A percentile compares a stretch with the other conserved stretches of the same genome.
Conservation (phyloP, 2,329 filamentous ascomycete genomes). For the Hypoxylon rubiginosum region DNA sequence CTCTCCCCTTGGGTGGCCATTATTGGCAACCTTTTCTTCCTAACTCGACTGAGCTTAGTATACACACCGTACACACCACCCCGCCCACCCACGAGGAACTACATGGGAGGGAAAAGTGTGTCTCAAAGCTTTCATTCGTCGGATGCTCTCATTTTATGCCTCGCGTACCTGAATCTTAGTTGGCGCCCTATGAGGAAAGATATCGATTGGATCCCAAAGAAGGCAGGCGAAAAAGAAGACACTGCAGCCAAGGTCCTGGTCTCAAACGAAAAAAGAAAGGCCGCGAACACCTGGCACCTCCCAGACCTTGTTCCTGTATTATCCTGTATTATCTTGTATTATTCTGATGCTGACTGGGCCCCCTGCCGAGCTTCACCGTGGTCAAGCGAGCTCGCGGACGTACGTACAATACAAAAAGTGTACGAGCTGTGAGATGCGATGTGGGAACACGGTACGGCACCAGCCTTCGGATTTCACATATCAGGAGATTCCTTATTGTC, state of each 20-base stretch:
- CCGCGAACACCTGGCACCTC: slow-evolving; percentile 48
- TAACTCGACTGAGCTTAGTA: slow-evolving; percentile 39
- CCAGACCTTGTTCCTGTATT: slow-evolving; percentile 40
- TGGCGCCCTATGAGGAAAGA: slow-evolving; percentile 29
- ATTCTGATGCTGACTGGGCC: slow-evolving; percentile 26
- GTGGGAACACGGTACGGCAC: slow-evolving; percentile 1
- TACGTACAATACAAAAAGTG: background rate
- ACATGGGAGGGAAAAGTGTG: slow-evolving; percentile 13
- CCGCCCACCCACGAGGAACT: slow-evolving; percentile 35
- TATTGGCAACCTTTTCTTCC: slow-evolving; percentile 19
- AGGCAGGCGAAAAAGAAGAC: slow-evolving; percentile 38
- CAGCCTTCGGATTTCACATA: slow-evolving; percentile 30
- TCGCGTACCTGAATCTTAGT: slow-evolving; percentile 45
- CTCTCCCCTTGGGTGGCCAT: slow-evolving; percentile 4
- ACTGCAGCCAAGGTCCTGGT: slow-evolving; percentile 27
- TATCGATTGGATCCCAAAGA: slow-evolving; percentile 35
- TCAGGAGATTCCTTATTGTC: slow-evolving; percentile 28
- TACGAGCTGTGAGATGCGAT: slow-evolving; percentile 5
- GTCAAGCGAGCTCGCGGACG: slow-evolving; percentile 1
- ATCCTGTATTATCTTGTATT: background rate
- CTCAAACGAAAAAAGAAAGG: slow-evolving; percentile 32
- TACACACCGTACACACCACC: slow-evolving; percentile 25
- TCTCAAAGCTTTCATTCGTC: slow-evolving; percentile 37
- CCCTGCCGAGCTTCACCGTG: slow-evolving; percentile 4
- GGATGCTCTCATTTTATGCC: slow-evolving; percentile 29